phyloP scores from a whole-genome alignment of 2,329 filamentous ascomycete species.

The Leptographium lundbergii region DNA sequence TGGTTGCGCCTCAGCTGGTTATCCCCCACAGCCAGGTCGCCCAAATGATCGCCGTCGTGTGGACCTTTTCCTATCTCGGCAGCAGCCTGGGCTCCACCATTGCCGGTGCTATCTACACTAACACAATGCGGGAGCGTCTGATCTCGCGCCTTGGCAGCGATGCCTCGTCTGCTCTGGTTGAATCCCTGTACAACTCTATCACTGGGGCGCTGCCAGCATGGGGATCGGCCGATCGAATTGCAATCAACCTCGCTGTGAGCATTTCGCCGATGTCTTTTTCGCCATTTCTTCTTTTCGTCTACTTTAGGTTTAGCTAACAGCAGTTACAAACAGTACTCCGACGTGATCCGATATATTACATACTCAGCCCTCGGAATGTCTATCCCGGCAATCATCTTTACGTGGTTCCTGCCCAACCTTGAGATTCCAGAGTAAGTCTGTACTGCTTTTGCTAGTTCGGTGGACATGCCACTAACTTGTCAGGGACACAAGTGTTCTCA shows the following conservation, averaged over 20 bases:
- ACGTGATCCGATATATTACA: slow-evolving; percentile 16
- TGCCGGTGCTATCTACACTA: slow-evolving; percentile 10
- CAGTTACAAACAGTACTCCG: slow-evolving; percentile 12
- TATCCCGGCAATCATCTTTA: slow-evolving; percentile 11
- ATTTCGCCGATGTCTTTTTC: neutral
- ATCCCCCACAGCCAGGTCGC: slow-evolving; percentile 7
- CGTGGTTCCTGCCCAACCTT: slow-evolving; percentile 15
- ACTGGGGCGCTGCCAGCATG: slow-evolving; percentile 2
- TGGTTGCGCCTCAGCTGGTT: slow-evolving; percentile 23
- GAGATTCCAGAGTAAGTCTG: slow-evolving; percentile 8
- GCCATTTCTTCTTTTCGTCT: too few species aligned
- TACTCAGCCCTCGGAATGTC: slow-evolving; percentile 15
- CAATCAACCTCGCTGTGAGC: slow-evolving; percentile 6
- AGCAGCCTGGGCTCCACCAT: slow-evolving; percentile 7
- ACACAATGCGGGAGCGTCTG: slow-evolving; percentile 2
- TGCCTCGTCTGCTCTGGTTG: slow-evolving; percentile 4
- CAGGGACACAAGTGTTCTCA: neutral
- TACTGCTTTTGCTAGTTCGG: neutral
- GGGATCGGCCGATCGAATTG: slow-evolving; percentile 4
- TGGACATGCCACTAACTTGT: neutral
- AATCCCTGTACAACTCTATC: slow-evolving; percentile 8
- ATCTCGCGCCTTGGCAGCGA: slow-evolving; percentile 2
- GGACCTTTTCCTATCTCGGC: slow-evolving; percentile 6
- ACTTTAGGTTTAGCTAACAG: neutral
- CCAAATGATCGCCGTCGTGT: slow-evolving; percentile 7